Conservation (phyloP, 768 basidiomycete species). For the Amanita muscaria region DNA sequence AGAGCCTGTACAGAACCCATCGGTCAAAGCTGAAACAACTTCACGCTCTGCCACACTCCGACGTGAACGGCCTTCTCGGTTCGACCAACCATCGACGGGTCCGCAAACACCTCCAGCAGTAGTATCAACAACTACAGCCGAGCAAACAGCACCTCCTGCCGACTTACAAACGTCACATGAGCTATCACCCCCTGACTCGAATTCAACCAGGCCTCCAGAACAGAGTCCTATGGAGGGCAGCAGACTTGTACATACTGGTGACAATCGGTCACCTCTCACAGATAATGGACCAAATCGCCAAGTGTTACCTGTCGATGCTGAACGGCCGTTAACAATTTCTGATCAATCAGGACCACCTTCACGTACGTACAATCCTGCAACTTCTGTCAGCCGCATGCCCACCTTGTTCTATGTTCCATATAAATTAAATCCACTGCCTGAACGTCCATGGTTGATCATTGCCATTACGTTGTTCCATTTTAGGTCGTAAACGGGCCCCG, state of each 20-base stretch:
- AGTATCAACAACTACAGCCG: background rate
- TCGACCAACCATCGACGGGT: slow-evolving; percentile 15
- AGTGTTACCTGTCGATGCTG: background rate
- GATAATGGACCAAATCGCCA: background rate
- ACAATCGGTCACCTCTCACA: slow-evolving; percentile 5
- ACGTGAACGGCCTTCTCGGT: slow-evolving; percentile 15
- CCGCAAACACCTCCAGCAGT: background rate
- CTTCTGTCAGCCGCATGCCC: slow-evolving; percentile 9
- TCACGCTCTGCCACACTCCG: slow-evolving; percentile 7
- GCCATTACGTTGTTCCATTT: slow-evolving; percentile 7
- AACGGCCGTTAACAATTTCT: slow-evolving; percentile 1
- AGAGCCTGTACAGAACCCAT: slow-evolving; percentile 13
- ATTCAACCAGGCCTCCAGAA: no score
- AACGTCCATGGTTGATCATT: slow-evolving; percentile 7
- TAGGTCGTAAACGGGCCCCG: slow-evolving; percentile 33
- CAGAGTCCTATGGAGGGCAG: slow-evolving; percentile 9
- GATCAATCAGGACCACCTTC: slow-evolving; percentile 17
- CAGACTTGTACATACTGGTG: slow-evolving; percentile 5
- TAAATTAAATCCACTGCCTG: slow-evolving; percentile 13
- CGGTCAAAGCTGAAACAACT: slow-evolving; percentile 2
- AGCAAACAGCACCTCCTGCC: background rate
- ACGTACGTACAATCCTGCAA: slow-evolving; percentile 25
- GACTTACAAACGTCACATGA: slow-evolving; percentile 8
- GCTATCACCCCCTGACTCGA: slow-evolving; percentile 10
- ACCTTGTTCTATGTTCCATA: slow-evolving; percentile 15